These are phyloP conservation scores for Psilocybe sp. DNA, from an alignment of 768 basidiomycete genomes.

Conservation along the genomic window DNA sequence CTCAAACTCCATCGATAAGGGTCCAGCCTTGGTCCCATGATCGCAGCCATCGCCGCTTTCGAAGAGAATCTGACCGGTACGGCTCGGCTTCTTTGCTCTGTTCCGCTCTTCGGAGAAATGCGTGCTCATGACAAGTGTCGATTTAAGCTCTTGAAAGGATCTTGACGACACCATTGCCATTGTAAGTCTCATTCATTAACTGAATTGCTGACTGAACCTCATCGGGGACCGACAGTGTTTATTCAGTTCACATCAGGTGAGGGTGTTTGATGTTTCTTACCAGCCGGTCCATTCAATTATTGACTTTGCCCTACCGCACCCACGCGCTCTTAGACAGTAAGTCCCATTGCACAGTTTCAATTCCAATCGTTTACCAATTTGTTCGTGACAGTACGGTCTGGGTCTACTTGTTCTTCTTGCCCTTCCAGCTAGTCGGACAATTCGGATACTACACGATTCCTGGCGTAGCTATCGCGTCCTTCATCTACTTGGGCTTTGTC, in stretches of 20 bases:
- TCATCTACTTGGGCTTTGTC: slow-evolving; percentile 75
- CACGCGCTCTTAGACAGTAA: slow-evolving; percentile 6
- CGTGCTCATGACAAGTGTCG: no score
- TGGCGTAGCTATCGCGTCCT: slow-evolving; percentile 61
- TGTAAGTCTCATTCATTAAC: slow-evolving; percentile 38
- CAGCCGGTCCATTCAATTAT: slow-evolving; percentile 10
- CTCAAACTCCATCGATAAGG: slow-evolving; percentile 26
- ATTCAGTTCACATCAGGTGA: slow-evolving; percentile 59
- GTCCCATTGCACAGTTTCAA: background rate
- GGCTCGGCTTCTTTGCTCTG: slow-evolving; percentile 4
- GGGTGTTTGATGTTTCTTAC: background rate
- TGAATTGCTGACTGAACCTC: background rate
- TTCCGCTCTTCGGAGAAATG: no score
- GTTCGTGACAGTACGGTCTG: slow-evolving; percentile 51
- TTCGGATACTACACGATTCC: slow-evolving; percentile 67
- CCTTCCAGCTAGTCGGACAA: slow-evolving; percentile 66
- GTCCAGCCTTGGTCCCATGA: slow-evolving; percentile 48
- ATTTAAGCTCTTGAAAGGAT: slow-evolving; percentile 52
- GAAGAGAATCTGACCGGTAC: slow-evolving; percentile 52
- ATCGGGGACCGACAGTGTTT: slow-evolving; percentile 39
- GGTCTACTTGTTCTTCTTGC: slow-evolving; percentile 75
- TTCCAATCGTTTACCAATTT: background rate
- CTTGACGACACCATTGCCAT: slow-evolving; percentile 62
- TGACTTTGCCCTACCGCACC: background rate
- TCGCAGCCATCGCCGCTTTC: slow-evolving; percentile 44